Base-by-base conservation (phyloP, 2,329 filamentous ascomycete genomes). In the Aspergillus ruber region DNA sequence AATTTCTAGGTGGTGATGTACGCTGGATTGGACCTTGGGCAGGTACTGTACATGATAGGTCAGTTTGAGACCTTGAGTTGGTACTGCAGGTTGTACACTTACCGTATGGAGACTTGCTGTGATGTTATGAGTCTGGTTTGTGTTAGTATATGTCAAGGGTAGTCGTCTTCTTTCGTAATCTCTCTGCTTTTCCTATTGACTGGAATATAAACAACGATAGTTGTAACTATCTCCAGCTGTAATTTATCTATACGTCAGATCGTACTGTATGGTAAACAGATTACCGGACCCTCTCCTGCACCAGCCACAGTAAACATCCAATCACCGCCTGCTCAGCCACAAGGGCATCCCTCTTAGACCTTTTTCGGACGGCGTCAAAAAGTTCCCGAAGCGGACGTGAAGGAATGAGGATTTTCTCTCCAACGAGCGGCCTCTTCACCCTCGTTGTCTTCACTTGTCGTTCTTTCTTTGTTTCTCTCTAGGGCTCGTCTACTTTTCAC, bases 371-470 rank as follows among this genome's bases (percentile, higher is more conserved):
- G 29, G 21, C 33, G 35, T 36, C 10, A 36, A 50, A 50, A 57
- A 54, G 44, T 54, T 52, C 48, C 50, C 49, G 49, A 18, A 18
- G 36, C 36, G 36, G 18, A 12, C 50, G 47, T 59, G 43, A 59
- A 55, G 41, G 10, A 12, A 18, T 15, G 36, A 20, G 46, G 42
- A 53, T 57, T 58, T 56, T 55, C 52, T 51, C 50, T 52, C 42
- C 51, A 50, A 53, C 49, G 50, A 56, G 52, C 54, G 50, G 51
- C 53, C 48, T 49, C 52, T 45, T 47, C 32, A 50, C 46, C 55
- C 50, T 55, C 49, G 41, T 51, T 12, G n/a, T 39, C 36, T 18
- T 20, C 17, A 15, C 17, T n/a, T n/a, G 2, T 51, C 29, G 12
- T 35, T 42, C 23, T 42, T 13, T 3, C 42, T 8, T n/a, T 35